Percentiles rank a stretch among this genome's conserved stretches.
phyloP scores from a whole-genome alignment of 75 land plant species.

The Cunninghamia lanceolata region DNA sequence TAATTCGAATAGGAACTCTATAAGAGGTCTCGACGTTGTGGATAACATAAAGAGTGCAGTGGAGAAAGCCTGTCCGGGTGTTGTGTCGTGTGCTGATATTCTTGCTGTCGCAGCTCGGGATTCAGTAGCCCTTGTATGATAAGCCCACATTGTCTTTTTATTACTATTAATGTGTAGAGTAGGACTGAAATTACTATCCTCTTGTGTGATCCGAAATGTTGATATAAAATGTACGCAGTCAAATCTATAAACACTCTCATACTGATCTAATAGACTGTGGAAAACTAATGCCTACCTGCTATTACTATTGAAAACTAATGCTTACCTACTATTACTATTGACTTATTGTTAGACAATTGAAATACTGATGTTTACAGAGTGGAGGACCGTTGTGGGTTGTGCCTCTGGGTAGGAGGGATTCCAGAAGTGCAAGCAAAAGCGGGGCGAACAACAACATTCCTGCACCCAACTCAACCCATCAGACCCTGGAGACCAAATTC shows the following conservation, averaged over 20 bases:
- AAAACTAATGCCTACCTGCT: too few relatives aligned
- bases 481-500: constrained; percentile 35
- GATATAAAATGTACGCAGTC: too few relatives aligned
- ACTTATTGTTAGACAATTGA: too few relatives aligned
- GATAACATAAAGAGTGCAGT: constrained; percentile 17
- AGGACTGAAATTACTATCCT: too few relatives aligned
- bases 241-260: too few relatives aligned
- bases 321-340: too few relatives aligned
- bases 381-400: constrained; percentile 41
- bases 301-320: too few relatives aligned
- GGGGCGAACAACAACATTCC: constrained; percentile 27
- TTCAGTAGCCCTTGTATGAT: constrained; percentile 2
- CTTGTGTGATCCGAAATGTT: too few relatives aligned
- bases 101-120: constrained; percentile 24
- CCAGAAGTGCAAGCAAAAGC: constrained; percentile 11
- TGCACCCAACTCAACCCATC: constrained; percentile 19
- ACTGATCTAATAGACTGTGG: too few relatives aligned
- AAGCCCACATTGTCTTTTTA: not conserved
- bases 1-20: constrained; percentile 13
- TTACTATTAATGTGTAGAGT: too few relatives aligned
- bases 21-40: constrained; percentile 15
- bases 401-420: constrained; percentile 39
- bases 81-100: constrained; percentile 29
- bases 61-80: constrained; percentile 22
- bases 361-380: constrained; percentile 8